Evolutionary conservation across 176 grass and related monocot species (phyloP), one percentile per base, ranked within the genome.

Genomic region (Chrysopogon serrulatus): DNA sequence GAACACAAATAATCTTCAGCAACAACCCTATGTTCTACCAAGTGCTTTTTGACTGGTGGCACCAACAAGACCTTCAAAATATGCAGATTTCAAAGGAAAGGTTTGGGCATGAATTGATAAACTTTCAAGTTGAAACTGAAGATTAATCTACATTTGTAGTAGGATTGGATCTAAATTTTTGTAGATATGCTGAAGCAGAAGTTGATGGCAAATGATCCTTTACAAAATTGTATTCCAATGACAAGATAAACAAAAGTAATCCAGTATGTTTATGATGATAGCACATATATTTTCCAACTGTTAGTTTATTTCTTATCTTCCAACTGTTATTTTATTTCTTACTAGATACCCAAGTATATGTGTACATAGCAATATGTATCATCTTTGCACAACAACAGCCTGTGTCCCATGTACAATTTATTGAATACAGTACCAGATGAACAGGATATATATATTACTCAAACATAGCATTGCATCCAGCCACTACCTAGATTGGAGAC

Each of bases 21-120:
- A 69, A 36, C 6, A 72, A 68, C 15, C 18, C 44, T 54, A 73
- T 4, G n/a, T 17, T 3, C 21, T 73, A 47, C 19, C 28, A 41
- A 48, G 13, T 86, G n/a, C 66, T 49, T 71, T 74, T 82, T 86
- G 30, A 59, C 66, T 83, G 45, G 73, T 83, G 47, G 4, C 16
- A 39, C 56, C 73, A 78, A 73, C 45, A 78, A 37, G 73, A 66
- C 17, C 44, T 45, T 82, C 23, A 65, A 73, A 83, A 66, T 48
- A 66, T 26, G 8, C 73, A 18, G 37, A 44, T 59, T 68, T 80
- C 37, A 16, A 47, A 61, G 23, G 31, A 24, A 75, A 19, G 5
- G 47, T 59, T 37, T 31, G 10, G 19, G 35, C 21, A 56, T n/a
- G 49, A 73, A 78, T 9, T 57, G n/a, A 74, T 44, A 56, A 66